Evolutionary conservation across 2,329 filamentous ascomycete genomes (phyloP).

Genomic region (Botryotinia convoluta): DNA sequence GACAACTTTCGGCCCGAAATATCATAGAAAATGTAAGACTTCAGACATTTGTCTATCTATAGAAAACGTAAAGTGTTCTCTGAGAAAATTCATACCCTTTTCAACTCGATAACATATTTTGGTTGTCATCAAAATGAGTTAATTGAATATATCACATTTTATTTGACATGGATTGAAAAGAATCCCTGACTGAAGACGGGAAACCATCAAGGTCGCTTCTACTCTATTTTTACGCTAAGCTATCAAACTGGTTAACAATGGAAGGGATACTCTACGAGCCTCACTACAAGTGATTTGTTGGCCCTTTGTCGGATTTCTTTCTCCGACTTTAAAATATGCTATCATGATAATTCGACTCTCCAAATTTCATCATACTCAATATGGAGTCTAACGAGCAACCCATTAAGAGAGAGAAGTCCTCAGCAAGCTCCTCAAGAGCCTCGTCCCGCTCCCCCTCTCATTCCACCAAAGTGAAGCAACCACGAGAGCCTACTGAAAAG

Average conservation of each 20-base stretch:
- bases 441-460: conserved; percentile 18
- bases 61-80: background rate
- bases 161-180: conserved; percentile 20
- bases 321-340: conserved; percentile 16
- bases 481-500: conserved; percentile 37
- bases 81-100: background rate
- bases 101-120: background rate
- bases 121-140: background rate
- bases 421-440: conserved; percentile 17
- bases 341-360: conserved; percentile 28
- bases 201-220: conserved; percentile 14
- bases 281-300: background rate
- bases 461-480: background rate
- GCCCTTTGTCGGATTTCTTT: background rate
- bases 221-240: conserved; percentile 6
- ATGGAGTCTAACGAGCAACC: conserved; percentile 35
- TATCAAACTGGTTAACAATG: conserved; percentile 3
- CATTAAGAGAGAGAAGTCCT: conserved; percentile 25
- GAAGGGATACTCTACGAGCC: background rate
- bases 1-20: conserved; percentile 17
- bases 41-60: background rate
- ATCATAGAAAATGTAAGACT: conserved; percentile 14
- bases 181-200: conserved; percentile 9
- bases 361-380: conserved; percentile 33
- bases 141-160: conserved; percentile 26